Conservation (phyloP, 106 monocot species). For the Triglochin maritima region DNA sequence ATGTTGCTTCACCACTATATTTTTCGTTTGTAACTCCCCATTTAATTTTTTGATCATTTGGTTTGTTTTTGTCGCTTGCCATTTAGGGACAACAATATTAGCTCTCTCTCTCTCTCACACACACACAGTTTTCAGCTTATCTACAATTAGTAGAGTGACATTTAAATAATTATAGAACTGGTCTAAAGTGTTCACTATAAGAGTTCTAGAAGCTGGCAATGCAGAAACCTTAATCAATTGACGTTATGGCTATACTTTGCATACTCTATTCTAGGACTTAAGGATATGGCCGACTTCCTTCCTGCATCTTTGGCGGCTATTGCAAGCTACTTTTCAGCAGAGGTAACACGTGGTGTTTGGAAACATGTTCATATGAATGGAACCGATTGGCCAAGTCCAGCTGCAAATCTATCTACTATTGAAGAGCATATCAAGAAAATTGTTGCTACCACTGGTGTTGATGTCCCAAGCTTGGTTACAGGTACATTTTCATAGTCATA, state of each 20-base stretch:
- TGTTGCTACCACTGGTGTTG: conserved; percentile 73
- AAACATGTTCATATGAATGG: conserved; percentile 94
- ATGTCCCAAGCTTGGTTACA: conserved; percentile 74
- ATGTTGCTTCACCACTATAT: background rate
- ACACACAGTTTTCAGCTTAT: no score
- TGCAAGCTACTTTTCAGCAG: conserved; percentile 88
- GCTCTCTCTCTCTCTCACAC: no score
- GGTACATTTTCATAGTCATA: conserved; percentile 19
- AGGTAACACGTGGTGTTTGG: conserved; percentile 94
- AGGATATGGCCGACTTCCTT: conserved; percentile 76
- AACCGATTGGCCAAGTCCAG: conserved; percentile 94
- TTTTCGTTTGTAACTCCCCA: background rate
- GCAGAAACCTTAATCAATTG: background rate
- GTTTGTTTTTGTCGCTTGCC: background rate
- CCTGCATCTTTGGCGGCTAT: conserved; percentile 89
- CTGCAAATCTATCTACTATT: conserved; percentile 75
- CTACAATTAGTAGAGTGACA: no score
- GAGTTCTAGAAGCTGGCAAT: no score
- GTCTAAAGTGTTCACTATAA: no score
- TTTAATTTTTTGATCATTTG: background rate
- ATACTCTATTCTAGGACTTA: conserved; percentile 43
- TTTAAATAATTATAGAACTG: no score
- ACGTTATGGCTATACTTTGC: background rate
- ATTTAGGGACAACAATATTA: no score
- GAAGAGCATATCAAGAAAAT: conserved; percentile 85